Evolutionary conservation across 2,329 filamentous ascomycete genomes (phyloP), one percentile per base, ranked within the genome.

Genomic region (Didymella keratinophila): DNA sequence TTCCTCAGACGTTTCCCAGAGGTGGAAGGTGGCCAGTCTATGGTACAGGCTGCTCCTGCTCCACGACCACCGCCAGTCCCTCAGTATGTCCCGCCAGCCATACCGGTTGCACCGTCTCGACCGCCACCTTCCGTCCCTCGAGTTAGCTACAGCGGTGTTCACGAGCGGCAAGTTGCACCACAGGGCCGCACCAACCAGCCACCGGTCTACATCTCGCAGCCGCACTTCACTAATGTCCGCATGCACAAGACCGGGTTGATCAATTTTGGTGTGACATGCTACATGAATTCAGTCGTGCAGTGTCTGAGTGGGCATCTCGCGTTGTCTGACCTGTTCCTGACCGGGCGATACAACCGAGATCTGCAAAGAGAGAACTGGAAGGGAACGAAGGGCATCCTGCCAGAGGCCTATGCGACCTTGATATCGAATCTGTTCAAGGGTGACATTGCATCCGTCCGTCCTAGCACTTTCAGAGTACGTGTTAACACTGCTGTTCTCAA

Each of bases 231-330:
- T 4, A 76, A 77, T 23, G 78, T 81, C 36, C 76, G 79, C 27
- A 80, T 87, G 67, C 84, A 87, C n/a, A 80, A 81, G 34, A 90
- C 91, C 11, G 93, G 94, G 0, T 82, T 97, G 12, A 80, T 87
- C 58, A 97, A 97, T 67, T 91, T 92, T 39, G 86, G 87, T 1
- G 89, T 90, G 45, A 93, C 90, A 64, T 97, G 94, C 74, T 97
- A 97, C 72, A 93, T 95, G 82, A 97, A 97, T 76, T 89, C 92
- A n/a, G 89, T 89, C 0, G 81, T 98, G 25, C 94, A 98, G 76
- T 90, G 90, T 60, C 80, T 97, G 18, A 90, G 91, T 58, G 89
- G 88, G 1, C 94, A 93, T 0, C 79, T 83, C 9, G 80, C 83
- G 18, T 76, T 89, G 41, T 86, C 84, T 72, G 86, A 71, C 78